These are phyloP conservation scores for Odonthalia washingtoniensis DNA, from an alignment of 31 red algal genomes.

Conservation along the genomic window DNA sequence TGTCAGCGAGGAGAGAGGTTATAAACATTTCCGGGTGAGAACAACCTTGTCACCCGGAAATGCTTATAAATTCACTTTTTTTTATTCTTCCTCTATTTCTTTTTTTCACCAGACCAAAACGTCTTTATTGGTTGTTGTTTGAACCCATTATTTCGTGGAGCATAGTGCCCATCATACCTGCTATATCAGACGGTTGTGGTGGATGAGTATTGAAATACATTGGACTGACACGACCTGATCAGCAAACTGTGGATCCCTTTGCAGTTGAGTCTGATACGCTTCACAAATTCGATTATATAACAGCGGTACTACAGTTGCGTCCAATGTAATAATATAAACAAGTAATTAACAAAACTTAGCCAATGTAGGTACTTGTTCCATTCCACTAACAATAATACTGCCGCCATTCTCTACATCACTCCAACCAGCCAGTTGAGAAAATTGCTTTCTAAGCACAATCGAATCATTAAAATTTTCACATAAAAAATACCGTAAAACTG, in stretches of 20 bases:
- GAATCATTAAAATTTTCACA: constrained; percentile 68
- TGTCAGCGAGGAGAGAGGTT: too few relatives aligned
- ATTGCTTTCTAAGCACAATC: constrained; percentile 23
- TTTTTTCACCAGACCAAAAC: too few relatives aligned
- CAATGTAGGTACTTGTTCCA: constrained; percentile 15
- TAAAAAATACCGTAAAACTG: constrained; percentile 44
- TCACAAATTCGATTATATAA: constrained; percentile 45
- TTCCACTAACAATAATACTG: background rate
- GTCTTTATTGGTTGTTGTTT: constrained; percentile 42
- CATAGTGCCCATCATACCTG: constrained; percentile 71
- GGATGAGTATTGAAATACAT: constrained; percentile 68
- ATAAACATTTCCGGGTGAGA: too few relatives aligned
- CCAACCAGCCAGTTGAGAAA: constrained; percentile 50
- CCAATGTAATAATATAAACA: constrained; percentile 40
- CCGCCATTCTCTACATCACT: constrained; percentile 24
- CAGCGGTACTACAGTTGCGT: constrained; percentile 41
- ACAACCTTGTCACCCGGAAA: too few relatives aligned
- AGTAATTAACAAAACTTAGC: constrained; percentile 67
- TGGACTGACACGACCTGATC: constrained; percentile 30
- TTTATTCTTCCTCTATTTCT: too few relatives aligned
- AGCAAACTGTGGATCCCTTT: constrained; percentile 46
- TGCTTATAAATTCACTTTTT: constrained; percentile 28
- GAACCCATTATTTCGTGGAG: constrained; percentile 57
- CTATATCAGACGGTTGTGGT: constrained; percentile 53
- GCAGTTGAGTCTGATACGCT: constrained; percentile 41